Evolutionary conservation across 768 basidiomycete genomes (phyloP), one percentile per base, ranked within the genome.

Genomic region (Ramaria sp.): DNA sequence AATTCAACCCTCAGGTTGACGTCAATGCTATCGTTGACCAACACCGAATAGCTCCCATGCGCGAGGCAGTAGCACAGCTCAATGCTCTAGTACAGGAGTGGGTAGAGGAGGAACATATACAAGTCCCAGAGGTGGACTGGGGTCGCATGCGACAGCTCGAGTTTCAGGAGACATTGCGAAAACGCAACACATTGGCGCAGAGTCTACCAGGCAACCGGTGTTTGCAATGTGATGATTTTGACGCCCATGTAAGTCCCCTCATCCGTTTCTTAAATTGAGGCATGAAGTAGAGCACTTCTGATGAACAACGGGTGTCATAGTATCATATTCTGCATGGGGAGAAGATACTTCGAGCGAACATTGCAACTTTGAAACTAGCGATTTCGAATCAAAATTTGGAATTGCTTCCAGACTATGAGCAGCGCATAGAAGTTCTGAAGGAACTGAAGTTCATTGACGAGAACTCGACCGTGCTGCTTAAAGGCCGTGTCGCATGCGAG

Each of bases 401-500:
- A 63, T 78, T 98, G 16, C 78, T 98, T 32, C 96, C 96, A 5
- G 96, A 99, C 65, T 99, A 98, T 67, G 91, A 98, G 65, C 91
- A 94, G 64, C 76, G 95, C 25, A 83, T 98, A 32, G 83, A 79
- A 38, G 95, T 98, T 3, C 74, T 99, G 41, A 84, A 92, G 62
- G 88, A 88, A 43, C 76, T 99, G 22, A 83, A 88, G 58, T 96
- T 98, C 65, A 89, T 99, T 62, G 86, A 98, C 64, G 89, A 94
- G 56, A 92, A 97, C 61, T 87, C 90, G 30, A 99, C 95, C 0
- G 93, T 99, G 2, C 77, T 90, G 28, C 76, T 99, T 48, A 99
- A 99, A 66, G 96, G 96, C 16, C 81, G 96, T 48, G 96, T 99
- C 15, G 96, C 96, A 30, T 99, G 96, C 72, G 96, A 99, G 75